phyloP scores from a whole-genome alignment of 2,329 filamentous ascomycete species.

The Colletotrichum cordylinicola region DNA sequence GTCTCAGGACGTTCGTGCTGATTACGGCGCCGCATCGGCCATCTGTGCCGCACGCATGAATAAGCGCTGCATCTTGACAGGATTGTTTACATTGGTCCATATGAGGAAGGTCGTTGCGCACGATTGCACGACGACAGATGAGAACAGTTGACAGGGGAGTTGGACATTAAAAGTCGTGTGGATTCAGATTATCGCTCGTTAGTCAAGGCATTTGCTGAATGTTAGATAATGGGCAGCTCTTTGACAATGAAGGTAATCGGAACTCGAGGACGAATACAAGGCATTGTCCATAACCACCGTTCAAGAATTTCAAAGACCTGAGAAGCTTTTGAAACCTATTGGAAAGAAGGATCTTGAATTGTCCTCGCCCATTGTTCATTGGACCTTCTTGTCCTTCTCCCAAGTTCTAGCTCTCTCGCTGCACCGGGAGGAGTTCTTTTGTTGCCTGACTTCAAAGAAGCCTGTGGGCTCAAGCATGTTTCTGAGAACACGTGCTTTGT shows the following conservation, averaged over 20 bases:
- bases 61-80: neutral
- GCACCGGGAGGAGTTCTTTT: neutral
- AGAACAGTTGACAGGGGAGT: neutral
- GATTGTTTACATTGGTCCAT: neutral
- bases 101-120: neutral
- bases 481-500: neutral
- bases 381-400: neutral
- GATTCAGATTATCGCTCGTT: neutral
- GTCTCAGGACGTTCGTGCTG: neutral
- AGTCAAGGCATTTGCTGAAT: neutral
- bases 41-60: neutral
- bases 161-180: neutral
- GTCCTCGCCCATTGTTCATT: neutral
- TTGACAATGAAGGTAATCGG: neutral
- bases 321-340: neutral
- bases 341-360: neutral
- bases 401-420: neutral
- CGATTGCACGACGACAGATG: no score
- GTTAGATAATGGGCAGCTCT: neutral
- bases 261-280: neutral
- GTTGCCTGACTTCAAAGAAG: neutral
- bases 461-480: fast-evolving
- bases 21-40: neutral
- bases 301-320: neutral
- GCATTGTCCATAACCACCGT: neutral